These are phyloP conservation scores for Ophiostoma sp. DNA, from an alignment of 2,329 filamentous ascomycete genomes.

Conservation along the genomic window DNA sequence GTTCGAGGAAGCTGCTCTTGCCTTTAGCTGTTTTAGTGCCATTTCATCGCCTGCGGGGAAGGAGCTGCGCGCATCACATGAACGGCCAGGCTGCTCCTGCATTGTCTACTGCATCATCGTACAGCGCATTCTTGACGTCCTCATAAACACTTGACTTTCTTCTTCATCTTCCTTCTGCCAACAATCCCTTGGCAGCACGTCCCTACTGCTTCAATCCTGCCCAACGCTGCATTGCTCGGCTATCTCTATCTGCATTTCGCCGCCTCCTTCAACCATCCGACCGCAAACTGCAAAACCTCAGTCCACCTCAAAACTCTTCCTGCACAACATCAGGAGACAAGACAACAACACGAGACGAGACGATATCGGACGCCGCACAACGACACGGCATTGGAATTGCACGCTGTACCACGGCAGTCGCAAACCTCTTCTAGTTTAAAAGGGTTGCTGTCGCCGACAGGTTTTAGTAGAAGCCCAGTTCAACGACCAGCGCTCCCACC, in stretches of 20 bases:
- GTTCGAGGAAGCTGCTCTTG: background rate
- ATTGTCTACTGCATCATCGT: background rate
- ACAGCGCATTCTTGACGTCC: background rate
- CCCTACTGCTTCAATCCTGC: background rate
- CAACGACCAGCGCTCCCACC: too few species aligned
- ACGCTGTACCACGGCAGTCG: background rate
- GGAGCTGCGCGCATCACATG: constrained; percentile 14
- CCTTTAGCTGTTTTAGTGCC: background rate
- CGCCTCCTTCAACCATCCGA: background rate
- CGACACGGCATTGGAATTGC: background rate
- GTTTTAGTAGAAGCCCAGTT: too few species aligned
- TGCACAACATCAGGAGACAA: constrained; percentile 18
- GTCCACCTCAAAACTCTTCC: background rate
- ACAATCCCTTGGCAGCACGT: background rate
- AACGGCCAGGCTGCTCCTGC: background rate
- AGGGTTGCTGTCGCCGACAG: background rate
- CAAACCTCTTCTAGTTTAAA: background rate
- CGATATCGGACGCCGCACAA: constrained; percentile 14
- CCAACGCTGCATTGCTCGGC: background rate
- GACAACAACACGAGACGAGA: constrained; percentile 9
- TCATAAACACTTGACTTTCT: background rate
- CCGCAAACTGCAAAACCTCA: background rate
- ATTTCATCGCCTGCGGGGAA: background rate
- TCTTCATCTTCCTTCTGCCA: background rate
- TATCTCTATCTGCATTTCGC: background rate